A percentile compares a stretch with the other conserved stretches of the same genome.
These are phyloP conservation scores for Zygoascus flipseniorum DNA, from an alignment of 805 yeast genomes.

Conservation along the genomic window DNA sequence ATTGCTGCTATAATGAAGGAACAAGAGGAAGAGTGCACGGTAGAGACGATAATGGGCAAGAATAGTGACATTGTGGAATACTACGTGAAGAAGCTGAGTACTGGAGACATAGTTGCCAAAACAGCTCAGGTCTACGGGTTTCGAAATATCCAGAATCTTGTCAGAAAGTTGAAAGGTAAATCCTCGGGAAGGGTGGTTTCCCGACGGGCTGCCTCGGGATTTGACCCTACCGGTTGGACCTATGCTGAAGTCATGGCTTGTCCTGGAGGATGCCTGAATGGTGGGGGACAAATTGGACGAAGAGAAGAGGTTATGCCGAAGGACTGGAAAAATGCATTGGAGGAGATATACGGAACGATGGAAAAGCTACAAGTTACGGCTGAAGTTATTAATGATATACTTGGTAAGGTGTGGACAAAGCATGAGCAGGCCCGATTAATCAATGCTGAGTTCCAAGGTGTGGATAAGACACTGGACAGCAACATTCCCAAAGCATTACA, in stretches of 20 bases:
- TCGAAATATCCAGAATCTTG: slow-evolving; percentile 87
- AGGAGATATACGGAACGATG: slow-evolving; percentile 30
- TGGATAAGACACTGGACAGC: background rate
- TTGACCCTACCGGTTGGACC: slow-evolving; percentile 60
- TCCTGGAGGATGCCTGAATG: slow-evolving; percentile 95
- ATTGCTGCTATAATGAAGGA: slow-evolving; percentile 30
- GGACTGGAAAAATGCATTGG: slow-evolving; percentile 27
- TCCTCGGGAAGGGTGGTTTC: slow-evolving; percentile 16
- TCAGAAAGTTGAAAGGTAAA: slow-evolving; percentile 61
- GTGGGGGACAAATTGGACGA: slow-evolving; percentile 79
- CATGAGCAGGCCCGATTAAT: slow-evolving; percentile 6
- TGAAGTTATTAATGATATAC: slow-evolving; percentile 3
- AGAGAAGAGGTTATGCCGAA: slow-evolving; percentile 23
- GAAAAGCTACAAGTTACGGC: slow-evolving; percentile 4
- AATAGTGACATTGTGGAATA: slow-evolving; percentile 72
- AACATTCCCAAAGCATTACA: slow-evolving; percentile 2
- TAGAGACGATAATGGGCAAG: slow-evolving; percentile 46
- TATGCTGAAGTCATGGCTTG: slow-evolving; percentile 97
- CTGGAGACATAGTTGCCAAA: slow-evolving; percentile 38
- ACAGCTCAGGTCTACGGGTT: slow-evolving; percentile 81
- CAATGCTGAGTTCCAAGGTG: slow-evolving; percentile 12
- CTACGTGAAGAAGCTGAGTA: slow-evolving; percentile 36
- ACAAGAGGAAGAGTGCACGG: slow-evolving; percentile 25
- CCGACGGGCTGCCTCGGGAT: slow-evolving; percentile 15
- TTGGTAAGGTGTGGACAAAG: slow-evolving; percentile 8